Percentiles rank a stretch among this genome's conserved stretches.
Conservation (phyloP, 2,329 filamentous ascomycete genomes). For the Nannizziopsis arthrosporioides region DNA sequence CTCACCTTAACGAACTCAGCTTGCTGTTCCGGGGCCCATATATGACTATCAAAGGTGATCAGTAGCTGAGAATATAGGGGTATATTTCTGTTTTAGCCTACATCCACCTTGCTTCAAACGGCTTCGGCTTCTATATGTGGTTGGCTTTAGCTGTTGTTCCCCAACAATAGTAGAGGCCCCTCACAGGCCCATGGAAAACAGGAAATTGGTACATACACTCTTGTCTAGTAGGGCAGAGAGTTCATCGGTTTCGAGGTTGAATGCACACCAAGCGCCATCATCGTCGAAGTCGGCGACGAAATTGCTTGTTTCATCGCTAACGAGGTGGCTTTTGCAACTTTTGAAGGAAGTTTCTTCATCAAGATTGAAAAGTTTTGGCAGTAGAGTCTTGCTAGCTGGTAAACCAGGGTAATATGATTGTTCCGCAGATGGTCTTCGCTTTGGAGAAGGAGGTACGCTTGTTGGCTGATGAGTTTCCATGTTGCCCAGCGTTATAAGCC, state of each 20-base stretch:
- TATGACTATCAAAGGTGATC: constrained; percentile 41
- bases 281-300: constrained; percentile 37
- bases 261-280: constrained; percentile 32
- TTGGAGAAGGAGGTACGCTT: too few species aligned
- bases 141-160: background rate
- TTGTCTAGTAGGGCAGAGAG: constrained; percentile 25
- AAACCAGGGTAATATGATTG: constrained; percentile 1
- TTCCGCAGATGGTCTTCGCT: too few species aligned
- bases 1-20: constrained; percentile 41
- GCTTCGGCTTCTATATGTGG: constrained; percentile 32
- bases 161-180: background rate
- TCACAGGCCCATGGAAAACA: background rate
- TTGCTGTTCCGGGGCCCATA: constrained; percentile 57
- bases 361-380: constrained; percentile 27
- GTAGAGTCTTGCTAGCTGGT: constrained; percentile 1
- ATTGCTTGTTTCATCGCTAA: constrained; percentile 26
- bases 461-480: background rate
- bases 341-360: constrained; percentile 27
- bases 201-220: constrained; percentile 20
- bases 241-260: constrained; percentile 28
- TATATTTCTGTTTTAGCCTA: constrained; percentile 30
- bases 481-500: too few species aligned
- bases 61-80: background rate
- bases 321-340: constrained; percentile 21
- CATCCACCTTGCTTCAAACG: constrained; percentile 58